Percentiles rank a stretch among this genome's conserved stretches.
Conservation (phyloP, 768 basidiomycete genomes). For the Chalciporus piperatus region DNA sequence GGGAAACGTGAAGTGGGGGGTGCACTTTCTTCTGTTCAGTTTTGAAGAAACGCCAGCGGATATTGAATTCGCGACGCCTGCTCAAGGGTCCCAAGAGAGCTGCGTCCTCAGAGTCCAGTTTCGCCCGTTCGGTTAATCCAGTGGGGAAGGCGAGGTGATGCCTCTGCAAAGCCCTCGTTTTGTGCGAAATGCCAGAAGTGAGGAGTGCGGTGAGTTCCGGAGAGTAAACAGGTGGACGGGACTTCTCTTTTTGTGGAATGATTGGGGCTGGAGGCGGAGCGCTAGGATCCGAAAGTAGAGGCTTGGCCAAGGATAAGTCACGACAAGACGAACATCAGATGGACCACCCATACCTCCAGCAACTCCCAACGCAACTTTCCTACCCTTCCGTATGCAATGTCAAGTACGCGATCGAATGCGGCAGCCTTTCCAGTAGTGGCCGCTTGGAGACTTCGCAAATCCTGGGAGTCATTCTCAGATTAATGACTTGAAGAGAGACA, state of each 20-base stretch:
- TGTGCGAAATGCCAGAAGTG: conserved; percentile 46
- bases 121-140: conserved; percentile 53
- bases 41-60: conserved; percentile 63
- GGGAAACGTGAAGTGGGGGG: conserved; percentile 57
- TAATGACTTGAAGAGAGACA: not conserved
- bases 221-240: conserved; percentile 65
- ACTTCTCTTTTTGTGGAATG: conserved; percentile 49
- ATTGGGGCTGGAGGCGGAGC: conserved; percentile 43
- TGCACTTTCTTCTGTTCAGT: conserved; percentile 51
- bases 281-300: conserved; percentile 49
- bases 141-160: conserved; percentile 48
- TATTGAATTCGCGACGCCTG: conserved; percentile 72
- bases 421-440: conserved; percentile 50
- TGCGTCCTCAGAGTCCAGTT: conserved; percentile 58
- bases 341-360: conserved; percentile 47
- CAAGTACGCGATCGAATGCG: conserved; percentile 58
- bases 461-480: conserved; percentile 36
- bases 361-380: conserved; percentile 70
- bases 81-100: conserved; percentile 61
- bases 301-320: conserved; percentile 38
- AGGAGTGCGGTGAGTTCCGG: conserved; percentile 61
- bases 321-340: not conserved
- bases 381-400: conserved; percentile 72
- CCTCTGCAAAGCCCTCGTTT: conserved; percentile 42
- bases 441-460: conserved; percentile 46